Evolutionary conservation across 306 rosid genomes (phyloP).

Genomic region (Quercus glauca): DNA sequence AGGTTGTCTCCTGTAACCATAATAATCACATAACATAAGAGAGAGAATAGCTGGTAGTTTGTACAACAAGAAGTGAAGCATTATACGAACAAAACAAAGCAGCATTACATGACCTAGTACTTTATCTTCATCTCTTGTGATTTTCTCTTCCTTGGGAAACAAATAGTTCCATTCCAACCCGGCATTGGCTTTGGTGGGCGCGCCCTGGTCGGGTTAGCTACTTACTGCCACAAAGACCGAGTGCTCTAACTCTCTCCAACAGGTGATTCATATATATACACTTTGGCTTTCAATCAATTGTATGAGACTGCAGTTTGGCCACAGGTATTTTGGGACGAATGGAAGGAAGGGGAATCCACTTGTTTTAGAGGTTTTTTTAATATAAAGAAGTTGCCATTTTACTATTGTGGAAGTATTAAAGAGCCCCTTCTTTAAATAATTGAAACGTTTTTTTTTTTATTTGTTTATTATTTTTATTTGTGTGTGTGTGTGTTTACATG

Average conservation of each 20-base stretch:
- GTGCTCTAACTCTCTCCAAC: neutral
- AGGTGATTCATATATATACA: no score
- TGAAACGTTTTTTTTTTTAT: no score
- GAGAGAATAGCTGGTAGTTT: neutral
- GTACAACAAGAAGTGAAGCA: neutral
- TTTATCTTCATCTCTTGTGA: constrained; percentile 14
- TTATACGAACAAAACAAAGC: neutral
- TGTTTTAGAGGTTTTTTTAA: no score
- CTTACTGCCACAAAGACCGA: constrained; percentile 21
- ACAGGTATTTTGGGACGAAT: no score
- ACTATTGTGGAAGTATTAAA: no score
- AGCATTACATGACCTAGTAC: neutral
- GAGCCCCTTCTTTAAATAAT: no score
- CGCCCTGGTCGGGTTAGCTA: constrained; percentile 67
- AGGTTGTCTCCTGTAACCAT: constrained; percentile 37
- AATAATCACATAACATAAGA: constrained; percentile 20
- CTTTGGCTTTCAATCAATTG: no score
- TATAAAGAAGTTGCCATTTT: no score
- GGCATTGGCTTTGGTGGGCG: constrained; percentile 72
- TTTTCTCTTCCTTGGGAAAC: constrained; percentile 44
- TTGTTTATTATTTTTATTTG: no score
- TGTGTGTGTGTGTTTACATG: no score
- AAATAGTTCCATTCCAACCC: constrained; percentile 44
- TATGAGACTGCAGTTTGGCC: neutral
- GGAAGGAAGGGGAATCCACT: no score